Percentiles rank a stretch among this genome's conserved stretches.
These are phyloP conservation scores for Henckelia pumila DNA, from an alignment of 257 asterid species.

Conservation along the genomic window DNA sequence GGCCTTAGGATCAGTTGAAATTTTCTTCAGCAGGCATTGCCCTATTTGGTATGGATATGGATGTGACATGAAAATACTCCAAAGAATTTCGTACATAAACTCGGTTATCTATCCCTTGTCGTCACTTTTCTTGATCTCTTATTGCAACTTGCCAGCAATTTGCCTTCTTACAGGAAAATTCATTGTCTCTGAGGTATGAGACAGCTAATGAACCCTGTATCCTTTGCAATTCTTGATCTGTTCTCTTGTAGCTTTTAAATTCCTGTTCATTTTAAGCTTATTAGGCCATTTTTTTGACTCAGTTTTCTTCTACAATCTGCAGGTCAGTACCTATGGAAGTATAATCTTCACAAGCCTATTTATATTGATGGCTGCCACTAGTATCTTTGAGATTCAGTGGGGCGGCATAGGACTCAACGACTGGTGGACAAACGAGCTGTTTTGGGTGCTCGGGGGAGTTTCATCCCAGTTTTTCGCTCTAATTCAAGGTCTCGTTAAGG, in stretches of 20 bases:
- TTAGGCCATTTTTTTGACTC: constrained; percentile 1
- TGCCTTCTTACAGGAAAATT: constrained; percentile 47
- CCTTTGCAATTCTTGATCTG: neutral
- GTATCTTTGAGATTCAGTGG: constrained; percentile 61
- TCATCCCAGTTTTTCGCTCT: constrained; percentile 61
- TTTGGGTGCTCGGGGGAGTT: constrained; percentile 66
- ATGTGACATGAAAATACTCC: constrained; percentile 48
- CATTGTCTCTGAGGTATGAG: constrained; percentile 44
- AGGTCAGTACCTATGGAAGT: constrained; percentile 67
- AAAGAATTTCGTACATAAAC: constrained; percentile 47
- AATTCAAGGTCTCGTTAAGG: constrained; percentile 61
- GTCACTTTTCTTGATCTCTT: constrained; percentile 41
- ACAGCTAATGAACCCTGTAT: neutral
- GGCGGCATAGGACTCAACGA: constrained; percentile 58
- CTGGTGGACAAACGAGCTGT: constrained; percentile 71
- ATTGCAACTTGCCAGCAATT: constrained; percentile 49
- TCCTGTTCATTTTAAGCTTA: neutral
- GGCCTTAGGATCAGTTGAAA: constrained; percentile 53
- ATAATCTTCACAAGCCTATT: constrained; percentile 59
- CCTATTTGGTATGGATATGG: constrained; percentile 56
- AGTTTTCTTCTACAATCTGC: constrained; percentile 11
- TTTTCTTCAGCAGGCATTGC: constrained; percentile 46
- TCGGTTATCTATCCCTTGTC: constrained; percentile 46
- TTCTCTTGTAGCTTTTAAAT: neutral
- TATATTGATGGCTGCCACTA: constrained; percentile 52